A percentile compares a stretch with the other conserved stretches of the same genome.
These are phyloP conservation scores for Sporothrix sp. DNA, from an alignment of 2,329 filamentous ascomycete species.

Conservation along the genomic window DNA sequence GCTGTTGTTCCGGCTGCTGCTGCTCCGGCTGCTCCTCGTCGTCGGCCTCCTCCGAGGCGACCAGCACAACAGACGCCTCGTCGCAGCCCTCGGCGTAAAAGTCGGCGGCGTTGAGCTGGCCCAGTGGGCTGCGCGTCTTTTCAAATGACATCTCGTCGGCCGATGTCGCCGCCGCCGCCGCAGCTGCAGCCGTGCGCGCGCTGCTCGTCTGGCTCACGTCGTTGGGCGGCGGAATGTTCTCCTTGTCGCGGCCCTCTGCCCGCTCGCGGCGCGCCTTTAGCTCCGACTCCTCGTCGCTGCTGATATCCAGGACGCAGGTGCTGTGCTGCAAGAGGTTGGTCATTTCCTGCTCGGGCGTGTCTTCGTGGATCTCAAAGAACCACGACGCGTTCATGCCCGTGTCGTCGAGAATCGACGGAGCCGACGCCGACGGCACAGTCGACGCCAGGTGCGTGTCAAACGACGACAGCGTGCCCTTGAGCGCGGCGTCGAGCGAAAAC, in stretches of 20 bases:
- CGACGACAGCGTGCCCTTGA: slow-evolving; percentile 62
- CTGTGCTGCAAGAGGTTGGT: slow-evolving; percentile 89
- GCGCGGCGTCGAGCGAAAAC: slow-evolving; percentile 76
- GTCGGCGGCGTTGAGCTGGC: slow-evolving; percentile 56
- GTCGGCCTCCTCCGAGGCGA: slow-evolving; percentile 35
- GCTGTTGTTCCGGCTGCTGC: neutral
- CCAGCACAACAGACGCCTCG: slow-evolving; percentile 49
- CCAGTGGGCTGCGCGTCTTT: slow-evolving; percentile 54
- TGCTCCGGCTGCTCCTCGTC: slow-evolving; percentile 7
- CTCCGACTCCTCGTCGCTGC: slow-evolving; percentile 70
- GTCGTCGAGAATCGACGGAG: slow-evolving; percentile 29
- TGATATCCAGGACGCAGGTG: slow-evolving; percentile 78
- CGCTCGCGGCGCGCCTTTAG: slow-evolving; percentile 41
- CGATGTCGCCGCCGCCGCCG: slow-evolving; percentile 12
- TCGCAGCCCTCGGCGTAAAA: slow-evolving; percentile 60
- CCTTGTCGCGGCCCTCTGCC: slow-evolving; percentile 66
- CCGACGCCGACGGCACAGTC: slow-evolving; percentile 21
- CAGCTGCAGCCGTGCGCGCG: neutral
- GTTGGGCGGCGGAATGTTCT: slow-evolving; percentile 74
- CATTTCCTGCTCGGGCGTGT: slow-evolving; percentile 81
- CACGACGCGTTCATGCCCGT: slow-evolving; percentile 54
- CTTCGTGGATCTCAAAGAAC: slow-evolving; percentile 93
- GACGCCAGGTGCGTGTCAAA: slow-evolving; percentile 35
- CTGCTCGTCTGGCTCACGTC: slow-evolving; percentile 50
- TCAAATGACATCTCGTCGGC: slow-evolving; percentile 52